phyloP scores from a whole-genome alignment of 257 asterid species.

The Ligustrum vulgare region DNA sequence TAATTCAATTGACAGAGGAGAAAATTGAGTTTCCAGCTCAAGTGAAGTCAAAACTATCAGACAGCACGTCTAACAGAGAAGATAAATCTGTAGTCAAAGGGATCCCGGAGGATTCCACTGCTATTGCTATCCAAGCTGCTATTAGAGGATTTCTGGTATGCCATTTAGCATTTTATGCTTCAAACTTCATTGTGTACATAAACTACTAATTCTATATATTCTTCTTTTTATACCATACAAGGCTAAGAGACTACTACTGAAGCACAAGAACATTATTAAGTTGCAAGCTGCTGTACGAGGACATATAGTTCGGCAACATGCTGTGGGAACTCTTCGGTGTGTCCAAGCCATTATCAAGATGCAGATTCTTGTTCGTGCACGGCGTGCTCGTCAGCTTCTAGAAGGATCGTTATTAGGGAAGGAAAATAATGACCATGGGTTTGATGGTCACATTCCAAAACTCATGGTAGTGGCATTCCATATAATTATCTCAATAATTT shows the following conservation, averaged over 20 bases:
- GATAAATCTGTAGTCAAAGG: conserved; percentile 36
- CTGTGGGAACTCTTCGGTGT: conserved; percentile 94
- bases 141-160: conserved; percentile 75
- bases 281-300: conserved; percentile 98
- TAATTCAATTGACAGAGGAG: conserved; percentile 46
- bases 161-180: conserved; percentile 17
- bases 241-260: conserved; percentile 64
- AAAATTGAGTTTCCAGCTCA: conserved; percentile 39
- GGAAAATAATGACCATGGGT: conserved; percentile 32
- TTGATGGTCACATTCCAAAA: conserved; percentile 16
- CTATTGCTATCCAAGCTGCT: conserved; percentile 66
- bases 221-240: conserved; percentile 32
- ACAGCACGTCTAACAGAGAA: conserved; percentile 28
- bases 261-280: conserved; percentile 60
- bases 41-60: conserved; percentile 37
- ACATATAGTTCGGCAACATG: conserved; percentile 79
- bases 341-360: conserved; percentile 85
- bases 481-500: conserved; percentile 11
- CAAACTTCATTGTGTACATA: conserved; percentile 6
- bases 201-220: conserved; percentile 17
- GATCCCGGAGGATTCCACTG: conserved; percentile 49
- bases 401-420: conserved; percentile 32
- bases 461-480: conserved; percentile 26
- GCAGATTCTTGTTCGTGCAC: conserved; percentile 89
- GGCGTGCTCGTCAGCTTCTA: conserved; percentile 36